These are phyloP conservation scores for Aspergillus cejpii DNA, from an alignment of 2,329 filamentous ascomycete species.

Conservation along the genomic window DNA sequence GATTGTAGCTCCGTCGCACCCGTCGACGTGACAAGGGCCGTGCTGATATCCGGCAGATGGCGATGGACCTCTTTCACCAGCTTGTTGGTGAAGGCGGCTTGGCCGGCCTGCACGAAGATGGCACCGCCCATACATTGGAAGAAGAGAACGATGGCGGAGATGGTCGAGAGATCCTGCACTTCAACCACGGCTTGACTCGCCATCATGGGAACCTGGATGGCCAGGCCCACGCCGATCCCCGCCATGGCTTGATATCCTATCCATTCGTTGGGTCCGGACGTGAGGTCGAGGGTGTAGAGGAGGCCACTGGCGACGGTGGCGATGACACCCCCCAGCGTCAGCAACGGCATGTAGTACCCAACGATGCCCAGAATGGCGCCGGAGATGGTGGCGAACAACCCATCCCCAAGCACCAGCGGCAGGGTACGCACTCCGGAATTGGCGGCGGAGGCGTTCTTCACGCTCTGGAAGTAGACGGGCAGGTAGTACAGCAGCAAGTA, in stretches of 20 bases:
- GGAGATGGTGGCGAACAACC: not conserved
- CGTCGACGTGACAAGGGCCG: not conserved
- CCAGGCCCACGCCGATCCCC: not conserved
- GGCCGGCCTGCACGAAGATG: not conserved
- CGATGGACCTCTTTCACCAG: not conserved
- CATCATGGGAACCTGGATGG: constrained; percentile 1
- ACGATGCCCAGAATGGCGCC: not conserved
- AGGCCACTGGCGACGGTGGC: not conserved
- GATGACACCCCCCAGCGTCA: not conserved
- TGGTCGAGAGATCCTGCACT: not conserved
- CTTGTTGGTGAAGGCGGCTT: not conserved
- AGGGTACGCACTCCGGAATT: not conserved
- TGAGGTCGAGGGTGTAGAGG: constrained; percentile 1
- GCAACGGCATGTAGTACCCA: not conserved
- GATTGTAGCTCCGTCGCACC: not conserved
- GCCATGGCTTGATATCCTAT: constrained; percentile 1
- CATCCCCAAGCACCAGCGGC: not conserved
- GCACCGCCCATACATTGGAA: constrained; percentile 1
- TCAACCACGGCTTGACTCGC: not conserved
- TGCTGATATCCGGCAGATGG: not conserved
- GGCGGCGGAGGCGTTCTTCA: not conserved
- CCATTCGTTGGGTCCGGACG: not conserved
- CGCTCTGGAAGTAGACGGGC: not conserved
- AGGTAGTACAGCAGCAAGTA: not conserved
- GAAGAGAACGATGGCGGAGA: not conserved